Percentiles rank a stretch among this genome's conserved stretches.
phyloP scores from a whole-genome alignment of 139 green algal species.

The Chloropicon primus region DNA sequence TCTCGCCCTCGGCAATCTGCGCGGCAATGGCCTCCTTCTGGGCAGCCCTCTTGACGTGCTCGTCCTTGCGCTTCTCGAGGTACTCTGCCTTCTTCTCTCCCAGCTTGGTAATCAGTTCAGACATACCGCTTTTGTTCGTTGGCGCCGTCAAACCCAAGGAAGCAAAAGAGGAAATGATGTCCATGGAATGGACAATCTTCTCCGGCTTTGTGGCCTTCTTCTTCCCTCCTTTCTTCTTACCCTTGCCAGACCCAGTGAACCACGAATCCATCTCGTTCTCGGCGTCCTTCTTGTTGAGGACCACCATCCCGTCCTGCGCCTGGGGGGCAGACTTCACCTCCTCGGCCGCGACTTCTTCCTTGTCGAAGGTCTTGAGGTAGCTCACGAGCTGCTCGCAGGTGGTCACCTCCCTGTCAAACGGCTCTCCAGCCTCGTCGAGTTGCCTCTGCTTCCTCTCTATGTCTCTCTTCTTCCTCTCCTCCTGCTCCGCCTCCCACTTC shows the following conservation, averaged over 20 bases:
- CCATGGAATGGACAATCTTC: neutral
- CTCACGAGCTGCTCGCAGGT: conserved; percentile 8
- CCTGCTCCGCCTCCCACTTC: conserved; percentile 15
- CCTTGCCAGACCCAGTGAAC: conserved; percentile 1
- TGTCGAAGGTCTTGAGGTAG: conserved; percentile 2
- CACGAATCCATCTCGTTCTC: neutral
- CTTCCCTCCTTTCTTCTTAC: neutral
- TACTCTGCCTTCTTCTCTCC: neutral
- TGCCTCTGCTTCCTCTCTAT: conserved; percentile 20
- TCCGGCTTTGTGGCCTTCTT: neutral
- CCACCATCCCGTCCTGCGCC: neutral
- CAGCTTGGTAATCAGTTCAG: neutral
- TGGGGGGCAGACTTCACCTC: neutral
- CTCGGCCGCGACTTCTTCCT: neutral
- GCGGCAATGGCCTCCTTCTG: neutral
- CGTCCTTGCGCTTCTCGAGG: neutral
- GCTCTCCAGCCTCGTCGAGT: conserved; percentile 26
- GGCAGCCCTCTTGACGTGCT: neutral
- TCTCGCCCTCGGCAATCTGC: neutral
- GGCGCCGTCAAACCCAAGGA: neutral
- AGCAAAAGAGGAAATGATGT: neutral
- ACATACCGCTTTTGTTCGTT: neutral
- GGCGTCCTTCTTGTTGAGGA: neutral
- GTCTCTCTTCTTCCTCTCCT: conserved; percentile 23
- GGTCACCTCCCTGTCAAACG: conserved; percentile 34